These are phyloP conservation scores for Beauveria brongniartii DNA, from an alignment of 2,329 filamentous ascomycete genomes.

Conservation along the genomic window DNA sequence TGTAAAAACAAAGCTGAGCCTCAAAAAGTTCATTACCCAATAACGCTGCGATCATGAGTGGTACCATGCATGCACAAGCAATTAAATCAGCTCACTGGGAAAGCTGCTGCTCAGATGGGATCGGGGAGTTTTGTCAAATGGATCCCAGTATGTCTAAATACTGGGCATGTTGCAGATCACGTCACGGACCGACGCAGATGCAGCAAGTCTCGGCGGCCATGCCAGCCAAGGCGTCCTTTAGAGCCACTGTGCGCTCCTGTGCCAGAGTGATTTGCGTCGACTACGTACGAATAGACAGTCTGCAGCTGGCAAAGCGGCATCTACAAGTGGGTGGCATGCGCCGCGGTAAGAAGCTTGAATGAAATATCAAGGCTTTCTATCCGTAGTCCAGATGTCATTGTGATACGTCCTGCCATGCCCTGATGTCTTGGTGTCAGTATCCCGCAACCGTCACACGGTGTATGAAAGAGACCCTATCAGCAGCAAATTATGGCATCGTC, in stretches of 20 bases:
- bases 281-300: no score
- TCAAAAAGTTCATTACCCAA: neutral
- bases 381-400: no score
- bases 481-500: neutral
- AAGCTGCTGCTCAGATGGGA: constrained; percentile 1
- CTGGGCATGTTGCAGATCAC: constrained; percentile 1
- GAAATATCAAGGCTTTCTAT: no score
- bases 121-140: neutral
- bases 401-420: no score
- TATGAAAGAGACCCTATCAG: neutral
- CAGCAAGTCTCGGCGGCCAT: neutral
- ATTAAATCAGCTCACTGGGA: neutral
- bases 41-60: neutral
- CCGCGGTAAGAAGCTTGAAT: no score
- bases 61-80: neutral
- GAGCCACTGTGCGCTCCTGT: neutral
- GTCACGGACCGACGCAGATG: neutral
- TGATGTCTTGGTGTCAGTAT: neutral
- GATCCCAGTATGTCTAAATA: neutral
- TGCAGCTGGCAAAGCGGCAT: neutral
- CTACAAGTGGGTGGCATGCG: no score
- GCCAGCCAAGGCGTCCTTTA: neutral
- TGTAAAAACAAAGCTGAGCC: neutral
- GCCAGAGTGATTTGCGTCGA: neutral
- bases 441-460: neutral